Conservation (phyloP, 345 rosid genomes). For the Leavenworthia alabamica region DNA sequence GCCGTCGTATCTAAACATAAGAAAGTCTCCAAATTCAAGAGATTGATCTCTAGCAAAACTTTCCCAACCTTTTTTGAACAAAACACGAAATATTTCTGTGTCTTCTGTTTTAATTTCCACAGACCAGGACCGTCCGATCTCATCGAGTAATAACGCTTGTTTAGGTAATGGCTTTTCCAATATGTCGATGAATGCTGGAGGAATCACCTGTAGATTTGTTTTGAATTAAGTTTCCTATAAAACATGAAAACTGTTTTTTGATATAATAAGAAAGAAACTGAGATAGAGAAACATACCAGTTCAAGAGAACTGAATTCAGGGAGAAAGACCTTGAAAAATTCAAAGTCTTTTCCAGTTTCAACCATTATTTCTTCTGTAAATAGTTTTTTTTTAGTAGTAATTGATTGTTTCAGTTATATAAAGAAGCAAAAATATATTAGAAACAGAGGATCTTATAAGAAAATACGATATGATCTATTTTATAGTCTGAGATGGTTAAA, state of each 20-base stretch:
- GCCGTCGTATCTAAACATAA: slow-evolving; percentile 14
- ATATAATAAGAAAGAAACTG: not conserved
- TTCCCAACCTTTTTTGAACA: slow-evolving; percentile 20
- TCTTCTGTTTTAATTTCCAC: slow-evolving; percentile 18
- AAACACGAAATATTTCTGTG: slow-evolving; percentile 3
- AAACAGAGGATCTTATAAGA: not conserved
- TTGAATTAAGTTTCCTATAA: not conserved
- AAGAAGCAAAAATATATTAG: not conserved
- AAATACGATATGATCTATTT: not conserved
- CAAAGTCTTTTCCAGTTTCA: slow-evolving; percentile 9
- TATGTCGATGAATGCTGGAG: slow-evolving; percentile 25
- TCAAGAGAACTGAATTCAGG: slow-evolving; percentile 19
- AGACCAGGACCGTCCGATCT: slow-evolving; percentile 15
- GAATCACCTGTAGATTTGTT: slow-evolving; percentile 13
- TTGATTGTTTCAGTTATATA: not conserved
- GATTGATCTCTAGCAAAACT: slow-evolving; percentile 7
- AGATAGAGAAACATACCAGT: slow-evolving; percentile 14
- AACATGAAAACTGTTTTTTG: not conserved
- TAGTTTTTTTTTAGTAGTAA: not conserved
- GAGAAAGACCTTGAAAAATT: slow-evolving; percentile 31
- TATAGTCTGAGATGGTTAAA: not conserved
- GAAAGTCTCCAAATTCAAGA: slow-evolving; percentile 27
- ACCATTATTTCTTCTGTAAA: slow-evolving; percentile 5
- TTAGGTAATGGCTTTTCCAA: slow-evolving; percentile 17
- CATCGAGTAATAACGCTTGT: slow-evolving; percentile 11